Evolutionary conservation across 2,329 filamentous ascomycete genomes (phyloP), one percentile per base, ranked within the genome.

Genomic region (Daldinia eschscholtzii): DNA sequence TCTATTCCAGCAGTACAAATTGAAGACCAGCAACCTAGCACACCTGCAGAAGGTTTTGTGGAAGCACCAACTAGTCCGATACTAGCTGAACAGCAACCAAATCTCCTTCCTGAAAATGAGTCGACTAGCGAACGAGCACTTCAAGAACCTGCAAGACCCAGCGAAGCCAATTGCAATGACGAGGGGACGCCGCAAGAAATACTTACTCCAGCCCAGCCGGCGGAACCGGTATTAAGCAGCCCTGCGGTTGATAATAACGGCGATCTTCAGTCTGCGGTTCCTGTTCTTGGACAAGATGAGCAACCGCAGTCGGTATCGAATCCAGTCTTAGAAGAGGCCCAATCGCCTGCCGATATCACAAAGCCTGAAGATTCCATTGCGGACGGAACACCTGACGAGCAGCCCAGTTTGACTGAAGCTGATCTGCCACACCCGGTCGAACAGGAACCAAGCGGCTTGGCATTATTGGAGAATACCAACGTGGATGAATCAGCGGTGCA

Each of bases 401-500:
- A 62, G 44, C 56, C 62, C 46, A 64, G 61, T 52, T 50, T 61
- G 26, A 28, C 46, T 52, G 61, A 66, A 37, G 60, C 65, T 58
- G 65, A 52, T 26, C 44, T 42, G 28, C 61, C 65, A 48, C 35
- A 30, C 37, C 41, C 67, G 50, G 59, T 58, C 55, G 65, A 56
- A 23, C 60, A 65, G 64, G 65, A 65, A 60, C 35, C 53, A 55
- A 69, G 66, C 56, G 48, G 55, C 39, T 61, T 64, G 28, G 70
- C 72, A 64, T 58, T 61, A 59, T 57, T 67, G 30, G 67, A 67
- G 55, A 61, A 64, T 41, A 61, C 57, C 50, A 61, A 73, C 59
- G 70, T 72, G 67, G 71, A 71, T 66, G 70, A 74, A 68, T 62
- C 62, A 56, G 42, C 46, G 30, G 60, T 65, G 71, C 66, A 72